Conservation (phyloP, 140 eudicot species). For the Senecio squalidus region DNA sequence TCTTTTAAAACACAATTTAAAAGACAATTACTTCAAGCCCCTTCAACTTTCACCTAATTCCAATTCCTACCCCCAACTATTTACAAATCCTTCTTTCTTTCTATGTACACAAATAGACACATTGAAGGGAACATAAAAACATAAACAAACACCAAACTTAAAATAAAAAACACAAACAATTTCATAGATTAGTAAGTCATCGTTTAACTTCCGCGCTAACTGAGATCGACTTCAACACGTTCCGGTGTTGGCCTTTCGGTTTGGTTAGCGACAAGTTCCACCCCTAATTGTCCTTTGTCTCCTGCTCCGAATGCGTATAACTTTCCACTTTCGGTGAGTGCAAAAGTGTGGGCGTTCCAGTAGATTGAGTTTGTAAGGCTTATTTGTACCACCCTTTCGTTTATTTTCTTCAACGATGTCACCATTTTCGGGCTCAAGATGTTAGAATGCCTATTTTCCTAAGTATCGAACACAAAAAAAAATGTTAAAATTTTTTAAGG, state of each 20-base stretch:
- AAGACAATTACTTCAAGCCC: conserved; percentile 21
- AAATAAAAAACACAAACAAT: conserved; percentile 19
- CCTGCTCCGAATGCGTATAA: conserved; percentile 87
- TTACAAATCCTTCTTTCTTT: conserved; percentile 44
- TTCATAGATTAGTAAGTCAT: conserved; percentile 19
- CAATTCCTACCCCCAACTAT: conserved; percentile 30
- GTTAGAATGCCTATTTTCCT: conserved; percentile 75
- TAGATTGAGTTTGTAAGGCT: conserved; percentile 79
- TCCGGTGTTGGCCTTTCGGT: conserved; percentile 63
- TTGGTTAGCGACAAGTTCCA: conserved; percentile 57
- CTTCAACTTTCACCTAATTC: conserved; percentile 18
- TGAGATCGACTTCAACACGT: conserved; percentile 64
- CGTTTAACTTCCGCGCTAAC: conserved; percentile 34
- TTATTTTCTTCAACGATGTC: conserved; percentile 53
- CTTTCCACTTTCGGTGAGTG: conserved; percentile 73
- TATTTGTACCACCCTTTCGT: conserved; percentile 77
- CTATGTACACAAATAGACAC: conserved; percentile 55
- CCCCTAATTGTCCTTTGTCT: conserved; percentile 82
- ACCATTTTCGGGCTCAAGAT: conserved; percentile 66
- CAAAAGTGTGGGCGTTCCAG: conserved; percentile 91
- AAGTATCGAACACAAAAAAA: neutral
- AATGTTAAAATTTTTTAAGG: neutral
- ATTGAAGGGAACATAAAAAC: conserved; percentile 29
- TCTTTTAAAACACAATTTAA: conserved; percentile 24
- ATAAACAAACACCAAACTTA: conserved; percentile 27